phyloP scores from a whole-genome alignment of 345 rosid genomes.

The Streptanthus diversifolius region DNA sequence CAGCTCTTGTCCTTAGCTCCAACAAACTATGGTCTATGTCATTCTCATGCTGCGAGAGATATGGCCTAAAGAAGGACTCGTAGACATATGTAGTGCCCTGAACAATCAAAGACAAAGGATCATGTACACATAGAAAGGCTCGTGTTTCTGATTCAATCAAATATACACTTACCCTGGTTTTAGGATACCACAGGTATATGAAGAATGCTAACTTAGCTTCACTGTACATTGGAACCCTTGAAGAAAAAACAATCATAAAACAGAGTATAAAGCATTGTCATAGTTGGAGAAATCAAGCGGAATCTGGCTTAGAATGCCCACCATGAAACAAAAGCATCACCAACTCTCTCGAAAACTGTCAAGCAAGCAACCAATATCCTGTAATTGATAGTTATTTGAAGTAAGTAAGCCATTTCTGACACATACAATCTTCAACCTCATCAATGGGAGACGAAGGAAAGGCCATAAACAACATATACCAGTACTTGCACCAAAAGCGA shows the following conservation, averaged over 20 bases:
- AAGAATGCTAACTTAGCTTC: constrained; percentile 81
- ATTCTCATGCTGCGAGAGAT: constrained; percentile 55
- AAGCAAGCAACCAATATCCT: constrained; percentile 80
- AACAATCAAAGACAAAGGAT: background rate
- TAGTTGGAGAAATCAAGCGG: background rate
- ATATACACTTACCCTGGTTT: constrained; percentile 54
- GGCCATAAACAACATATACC: constrained; percentile 38
- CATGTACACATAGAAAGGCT: background rate
- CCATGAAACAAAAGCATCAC: constrained; percentile 75
- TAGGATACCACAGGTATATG: constrained; percentile 71
- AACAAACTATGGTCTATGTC: constrained; percentile 56
- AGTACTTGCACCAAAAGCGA: constrained; percentile 82
- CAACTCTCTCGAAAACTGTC: constrained; percentile 65
- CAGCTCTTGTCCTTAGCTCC: constrained; percentile 53
- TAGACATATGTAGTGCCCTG: constrained; percentile 66
- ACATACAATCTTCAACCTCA: background rate
- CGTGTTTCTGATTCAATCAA: background rate
- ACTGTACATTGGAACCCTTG: constrained; percentile 76
- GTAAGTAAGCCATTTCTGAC: background rate
- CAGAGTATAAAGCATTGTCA: background rate
- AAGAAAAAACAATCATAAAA: constrained; percentile 5
- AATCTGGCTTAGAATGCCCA: constrained; percentile 16
- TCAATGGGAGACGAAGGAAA: background rate
- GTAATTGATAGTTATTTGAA: background rate
- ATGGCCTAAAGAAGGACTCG: constrained; percentile 48